Evolutionary conservation across 176 grass and related monocot genomes (phyloP).

Genomic region (Typha latifolia): DNA sequence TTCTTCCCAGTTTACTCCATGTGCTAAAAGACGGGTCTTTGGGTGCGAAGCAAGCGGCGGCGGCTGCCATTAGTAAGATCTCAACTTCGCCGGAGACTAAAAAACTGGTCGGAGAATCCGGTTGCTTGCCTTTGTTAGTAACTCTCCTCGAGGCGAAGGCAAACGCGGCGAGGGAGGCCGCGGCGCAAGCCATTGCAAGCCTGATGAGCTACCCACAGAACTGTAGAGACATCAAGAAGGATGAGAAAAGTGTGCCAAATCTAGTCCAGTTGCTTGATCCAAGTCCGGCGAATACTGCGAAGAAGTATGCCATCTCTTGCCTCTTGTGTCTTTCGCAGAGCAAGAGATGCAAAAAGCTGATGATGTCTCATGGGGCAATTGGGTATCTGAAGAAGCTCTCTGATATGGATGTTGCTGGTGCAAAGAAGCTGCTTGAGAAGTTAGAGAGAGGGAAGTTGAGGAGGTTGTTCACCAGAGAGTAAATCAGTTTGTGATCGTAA

Average conservation of each 20-base stretch:
- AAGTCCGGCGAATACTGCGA: conserved; percentile 77
- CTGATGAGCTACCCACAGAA: conserved; percentile 61
- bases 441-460: conserved; percentile 69
- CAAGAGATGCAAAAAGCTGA: conserved; percentile 81
- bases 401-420: conserved; percentile 69
- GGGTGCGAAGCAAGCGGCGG: conserved; percentile 62
- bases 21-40: conserved; percentile 69
- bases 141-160: conserved; percentile 83
- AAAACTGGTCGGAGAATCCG: conserved; percentile 67
- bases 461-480: conserved; percentile 68
- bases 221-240: conserved; percentile 65
- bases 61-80: conserved; percentile 59
- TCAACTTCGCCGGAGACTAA: conserved; percentile 66
- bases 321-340: conserved; percentile 54
- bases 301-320: conserved; percentile 93
- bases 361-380: conserved; percentile 86
- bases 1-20: conserved; percentile 67
- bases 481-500: neutral
- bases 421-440: conserved; percentile 88
- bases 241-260: conserved; percentile 92
- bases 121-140: conserved; percentile 60
- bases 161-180: conserved; percentile 52
- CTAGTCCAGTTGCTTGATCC: conserved; percentile 93
- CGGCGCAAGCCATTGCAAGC: conserved; percentile 72
- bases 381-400: conserved; percentile 98